A percentile compares a stretch with the other conserved stretches of the same genome.
These are phyloP conservation scores for Rhodomyrtus tomentosa DNA, from an alignment of 345 rosid species.

Conservation along the genomic window DNA sequence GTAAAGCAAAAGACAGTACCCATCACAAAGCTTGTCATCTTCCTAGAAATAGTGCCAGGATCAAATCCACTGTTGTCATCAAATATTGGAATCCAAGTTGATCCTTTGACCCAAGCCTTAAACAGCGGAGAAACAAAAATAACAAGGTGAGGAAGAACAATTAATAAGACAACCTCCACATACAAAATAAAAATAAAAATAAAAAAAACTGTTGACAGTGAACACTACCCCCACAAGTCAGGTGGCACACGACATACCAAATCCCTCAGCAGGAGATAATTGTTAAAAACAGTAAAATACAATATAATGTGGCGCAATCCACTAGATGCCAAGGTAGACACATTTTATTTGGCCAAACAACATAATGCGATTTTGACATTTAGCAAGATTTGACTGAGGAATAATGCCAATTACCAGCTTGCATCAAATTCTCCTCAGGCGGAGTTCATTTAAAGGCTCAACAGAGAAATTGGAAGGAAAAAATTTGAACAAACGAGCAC, in stretches of 20 bases:
- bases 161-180: not conserved
- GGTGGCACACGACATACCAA: not conserved
- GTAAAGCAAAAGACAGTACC: conserved; percentile 26
- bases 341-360: not conserved
- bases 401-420: not conserved
- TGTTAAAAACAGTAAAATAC: not conserved
- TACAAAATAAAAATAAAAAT: not conserved
- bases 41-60: conserved; percentile 55
- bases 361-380: not conserved
- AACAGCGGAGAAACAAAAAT: conserved; percentile 1
- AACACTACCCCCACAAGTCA: not conserved
- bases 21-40: conserved; percentile 63
- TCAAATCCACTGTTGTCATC: conserved; percentile 47
- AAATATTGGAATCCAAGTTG: conserved; percentile 78
- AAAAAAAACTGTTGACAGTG: not conserved
- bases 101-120: conserved; percentile 89
- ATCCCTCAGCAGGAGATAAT: not conserved
- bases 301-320: not conserved
- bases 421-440: not conserved
- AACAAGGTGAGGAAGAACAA: not conserved
- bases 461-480: not conserved
- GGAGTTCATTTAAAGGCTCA: not conserved
- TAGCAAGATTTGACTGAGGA: not conserved
- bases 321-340: not conserved
- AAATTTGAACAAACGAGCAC: not conserved